Percentiles rank a stretch among this genome's conserved stretches.
These are phyloP conservation scores for Apiospora sp. DNA, from an alignment of 2,329 filamentous ascomycete species.

Conservation along the genomic window DNA sequence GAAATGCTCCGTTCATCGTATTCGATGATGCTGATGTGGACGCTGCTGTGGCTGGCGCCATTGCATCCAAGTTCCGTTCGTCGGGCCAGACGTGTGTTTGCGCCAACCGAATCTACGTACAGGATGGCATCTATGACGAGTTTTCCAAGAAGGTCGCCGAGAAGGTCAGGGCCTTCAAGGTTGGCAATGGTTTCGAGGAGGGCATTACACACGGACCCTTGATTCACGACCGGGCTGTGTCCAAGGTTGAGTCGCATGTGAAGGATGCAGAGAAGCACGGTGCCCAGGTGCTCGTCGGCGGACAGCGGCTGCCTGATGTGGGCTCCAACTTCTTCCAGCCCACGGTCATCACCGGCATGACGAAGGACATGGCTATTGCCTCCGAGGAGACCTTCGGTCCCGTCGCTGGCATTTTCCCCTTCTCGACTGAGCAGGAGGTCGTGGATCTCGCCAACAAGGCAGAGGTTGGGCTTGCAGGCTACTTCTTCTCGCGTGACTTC, in stretches of 20 bases:
- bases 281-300: slow-evolving; percentile 77
- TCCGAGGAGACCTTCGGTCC: slow-evolving; percentile 95
- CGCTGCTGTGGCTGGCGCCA: slow-evolving; percentile 80
- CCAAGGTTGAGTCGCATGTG: slow-evolving; percentile 83
- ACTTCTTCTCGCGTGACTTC: slow-evolving; percentile 82
- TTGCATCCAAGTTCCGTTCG: slow-evolving; percentile 90
- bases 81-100: slow-evolving; percentile 97
- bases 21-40: slow-evolving; percentile 96
- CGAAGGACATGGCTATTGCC: slow-evolving; percentile 81
- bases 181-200: slow-evolving; percentile 76
- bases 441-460: slow-evolving; percentile 81
- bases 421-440: slow-evolving; percentile 88
- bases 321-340: slow-evolving; percentile 89
- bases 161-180: slow-evolving; percentile 77
- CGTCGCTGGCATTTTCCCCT: slow-evolving; percentile 88
- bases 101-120: slow-evolving; percentile 84
- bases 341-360: slow-evolving; percentile 90
- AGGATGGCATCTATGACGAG: slow-evolving; percentile 78
- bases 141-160: slow-evolving; percentile 75
- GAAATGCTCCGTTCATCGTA: slow-evolving; percentile 95
- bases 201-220: slow-evolving; percentile 81
- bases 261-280: slow-evolving; percentile 81
- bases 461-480: slow-evolving; percentile 89
- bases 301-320: slow-evolving; percentile 75
- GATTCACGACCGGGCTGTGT: slow-evolving; percentile 83